Evolutionary conservation across 768 basidiomycete genomes (phyloP).

Genomic region (Coprinellus aureogranulatus): DNA sequence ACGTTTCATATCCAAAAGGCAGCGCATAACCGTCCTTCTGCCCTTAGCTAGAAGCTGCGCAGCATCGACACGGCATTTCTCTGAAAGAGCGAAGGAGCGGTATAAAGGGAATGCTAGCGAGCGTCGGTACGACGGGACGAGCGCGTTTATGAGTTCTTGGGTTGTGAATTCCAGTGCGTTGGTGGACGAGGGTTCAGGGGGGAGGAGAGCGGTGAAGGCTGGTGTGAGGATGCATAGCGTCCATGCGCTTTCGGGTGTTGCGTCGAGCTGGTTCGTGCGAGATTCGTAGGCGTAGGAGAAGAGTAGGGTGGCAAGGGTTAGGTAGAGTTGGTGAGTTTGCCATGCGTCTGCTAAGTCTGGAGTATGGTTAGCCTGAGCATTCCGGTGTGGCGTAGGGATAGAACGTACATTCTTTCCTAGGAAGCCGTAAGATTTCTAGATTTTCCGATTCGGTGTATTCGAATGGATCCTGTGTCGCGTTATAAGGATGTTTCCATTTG

Average conservation of each 20-base stretch:
- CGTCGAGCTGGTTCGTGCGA: slow-evolving; percentile 72
- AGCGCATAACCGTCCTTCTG: slow-evolving; percentile 59
- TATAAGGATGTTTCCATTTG: slow-evolving; percentile 60
- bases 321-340: slow-evolving; percentile 63
- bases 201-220: slow-evolving; percentile 80
- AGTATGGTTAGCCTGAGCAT: not conserved
- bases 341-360: slow-evolving; percentile 58
- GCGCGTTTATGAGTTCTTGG: slow-evolving; percentile 47
- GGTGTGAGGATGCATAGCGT: slow-evolving; percentile 72
- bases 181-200: slow-evolving; percentile 22
- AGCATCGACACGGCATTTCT: slow-evolving; percentile 66
- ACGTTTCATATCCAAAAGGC: slow-evolving; percentile 67
- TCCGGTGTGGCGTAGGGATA: not conserved
- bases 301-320: slow-evolving; percentile 67
- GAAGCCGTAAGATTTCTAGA: slow-evolving; percentile 55
- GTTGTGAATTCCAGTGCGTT: slow-evolving; percentile 26
- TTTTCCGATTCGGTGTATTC: slow-evolving; percentile 75
- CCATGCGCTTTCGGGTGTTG: slow-evolving; percentile 89
- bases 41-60: slow-evolving; percentile 56
- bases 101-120: slow-evolving; percentile 75
- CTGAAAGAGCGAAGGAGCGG: slow-evolving; percentile 72
- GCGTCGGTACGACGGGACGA: slow-evolving; percentile 70
- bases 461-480: slow-evolving; percentile 32
- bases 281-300: slow-evolving; percentile 82
- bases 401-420: slow-evolving; percentile 52